These are phyloP conservation scores for Nemania bipapillata DNA, from an alignment of 2,329 filamentous ascomycete species.

Conservation along the genomic window DNA sequence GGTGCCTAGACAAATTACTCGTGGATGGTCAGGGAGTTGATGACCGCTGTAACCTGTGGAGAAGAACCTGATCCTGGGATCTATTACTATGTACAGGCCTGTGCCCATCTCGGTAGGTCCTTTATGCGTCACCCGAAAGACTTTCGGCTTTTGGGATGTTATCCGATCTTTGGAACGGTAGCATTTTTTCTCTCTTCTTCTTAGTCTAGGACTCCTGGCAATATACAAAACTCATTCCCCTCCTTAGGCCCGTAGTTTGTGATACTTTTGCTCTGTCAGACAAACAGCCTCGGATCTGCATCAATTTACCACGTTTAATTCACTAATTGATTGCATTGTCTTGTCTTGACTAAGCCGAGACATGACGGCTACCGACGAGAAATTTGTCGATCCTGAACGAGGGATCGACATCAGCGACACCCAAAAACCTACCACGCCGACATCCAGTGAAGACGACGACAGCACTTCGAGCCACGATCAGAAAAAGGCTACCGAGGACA, in stretches of 20 bases:
- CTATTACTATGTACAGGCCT: background rate
- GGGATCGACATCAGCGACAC: slow-evolving; percentile 16
- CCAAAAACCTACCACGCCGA: slow-evolving; percentile 18
- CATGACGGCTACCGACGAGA: slow-evolving; percentile 34
- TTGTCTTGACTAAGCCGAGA: slow-evolving; percentile 1
- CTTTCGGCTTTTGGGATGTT: slow-evolving; percentile 14
- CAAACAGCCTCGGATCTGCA: background rate
- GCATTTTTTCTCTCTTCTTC: background rate
- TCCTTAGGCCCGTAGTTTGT: background rate
- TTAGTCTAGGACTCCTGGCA: background rate
- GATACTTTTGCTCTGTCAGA: background rate
- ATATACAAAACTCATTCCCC: slow-evolving; percentile 28
- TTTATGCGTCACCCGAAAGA: slow-evolving; percentile 12
- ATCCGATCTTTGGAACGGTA: slow-evolving; percentile 17
- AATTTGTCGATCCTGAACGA: slow-evolving; percentile 34
- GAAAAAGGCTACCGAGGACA: slow-evolving; percentile 4
- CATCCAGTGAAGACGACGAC: slow-evolving; percentile 31
- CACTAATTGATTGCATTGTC: too few relatives aligned
- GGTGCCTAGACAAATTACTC: background rate
- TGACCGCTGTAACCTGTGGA: background rate
- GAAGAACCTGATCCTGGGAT: slow-evolving; percentile 9
- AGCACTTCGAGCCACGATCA: slow-evolving; percentile 12
- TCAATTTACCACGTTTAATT: background rate
- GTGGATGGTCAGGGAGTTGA: background rate
- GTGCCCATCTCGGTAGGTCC: slow-evolving; percentile 8